Base-by-base conservation (phyloP, 129 eudicot species). In the Flaveria brownii region DNA sequence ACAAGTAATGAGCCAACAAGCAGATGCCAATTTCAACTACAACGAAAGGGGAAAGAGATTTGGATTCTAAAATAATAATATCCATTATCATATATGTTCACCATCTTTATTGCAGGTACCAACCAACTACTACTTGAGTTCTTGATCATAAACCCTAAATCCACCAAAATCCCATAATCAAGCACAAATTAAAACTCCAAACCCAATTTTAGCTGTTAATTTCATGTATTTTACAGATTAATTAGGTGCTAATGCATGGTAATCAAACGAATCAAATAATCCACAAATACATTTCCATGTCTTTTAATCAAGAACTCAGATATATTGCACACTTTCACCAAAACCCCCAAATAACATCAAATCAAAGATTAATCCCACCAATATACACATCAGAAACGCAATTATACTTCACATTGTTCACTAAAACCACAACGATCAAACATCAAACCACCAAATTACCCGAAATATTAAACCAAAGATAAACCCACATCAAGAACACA, bases 81-180 rank as follows among this genome's bases (percentile, higher is more conserved):
- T 33, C 42, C 39, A 72, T 56, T 36, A 36, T 36, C 41, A 36
- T 30, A 30, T 30, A 30, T 30, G 36, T 25, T 65, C 77, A 14
- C 33, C 65, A 26, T 65, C 55, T 76, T 33, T 9, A 61, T 42
- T 10, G 23, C 66, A 12, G 51, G 26, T 30, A 77, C 60, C 15
- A n/a, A 68, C 47, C 45, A 52, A 17, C 16, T 2, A 16, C 42
- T 14, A 16, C 54, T 20, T 16, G 36, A 62, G 50, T 14, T 23
- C 54, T 20, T 16, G 36, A 62, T 62, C 49, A 49, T 78, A 78
- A 68, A 41, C 77, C 60, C 22, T 60, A 43, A 43, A 78, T 62
- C 77, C 67, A 47, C 47, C 66, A 71, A 78, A 41, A 61, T 36
- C 20, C 55, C 42, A 76, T 12, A 56, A 70, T 61, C 2, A 55